Percentiles rank a stretch among this genome's conserved stretches.
Conservation (phyloP, 192 early-diverging fungal genomes). For the Chytriomyces sp. region DNA sequence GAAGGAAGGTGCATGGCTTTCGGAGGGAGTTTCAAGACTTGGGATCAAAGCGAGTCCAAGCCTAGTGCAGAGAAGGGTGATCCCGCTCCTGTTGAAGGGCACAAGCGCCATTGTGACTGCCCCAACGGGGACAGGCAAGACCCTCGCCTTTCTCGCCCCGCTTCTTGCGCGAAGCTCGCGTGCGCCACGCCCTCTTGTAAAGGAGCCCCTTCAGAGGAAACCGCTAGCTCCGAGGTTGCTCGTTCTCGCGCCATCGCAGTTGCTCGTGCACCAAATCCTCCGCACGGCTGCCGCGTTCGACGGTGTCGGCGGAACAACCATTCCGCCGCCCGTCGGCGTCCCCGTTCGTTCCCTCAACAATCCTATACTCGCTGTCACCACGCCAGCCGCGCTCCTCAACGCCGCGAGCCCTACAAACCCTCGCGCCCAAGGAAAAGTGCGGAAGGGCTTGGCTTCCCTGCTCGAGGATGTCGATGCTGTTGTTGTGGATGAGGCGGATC, state of each 20-base stretch:
- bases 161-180: not conserved
- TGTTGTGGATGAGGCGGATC: conserved; percentile 41
- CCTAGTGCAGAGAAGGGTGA: too few species aligned
- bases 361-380: not conserved
- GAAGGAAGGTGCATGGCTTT: too few species aligned
- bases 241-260: not conserved
- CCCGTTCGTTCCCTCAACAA: not conserved
- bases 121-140: conserved; percentile 23
- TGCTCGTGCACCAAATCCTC: conserved; percentile 2
- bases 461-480: conserved; percentile 27
- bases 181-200: too few species aligned
- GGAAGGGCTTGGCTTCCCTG: conserved; percentile 53
- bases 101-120: conserved; percentile 2
- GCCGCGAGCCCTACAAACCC: not conserved
- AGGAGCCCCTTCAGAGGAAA: not conserved
- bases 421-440: conserved; percentile 56
- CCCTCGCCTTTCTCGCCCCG: conserved; percentile 18
- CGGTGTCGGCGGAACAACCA: not conserved
- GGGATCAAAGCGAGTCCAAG: too few species aligned
- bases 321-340: conserved; percentile 18
- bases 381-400: not conserved
- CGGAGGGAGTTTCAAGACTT: too few species aligned
- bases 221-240: conserved; percentile 4
- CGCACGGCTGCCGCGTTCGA: not conserved
- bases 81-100: too few species aligned